Percentiles rank a stretch among this genome's conserved stretches.
These are phyloP conservation scores for Eucalyptus virginea DNA, from an alignment of 345 rosid species.

Conservation along the genomic window DNA sequence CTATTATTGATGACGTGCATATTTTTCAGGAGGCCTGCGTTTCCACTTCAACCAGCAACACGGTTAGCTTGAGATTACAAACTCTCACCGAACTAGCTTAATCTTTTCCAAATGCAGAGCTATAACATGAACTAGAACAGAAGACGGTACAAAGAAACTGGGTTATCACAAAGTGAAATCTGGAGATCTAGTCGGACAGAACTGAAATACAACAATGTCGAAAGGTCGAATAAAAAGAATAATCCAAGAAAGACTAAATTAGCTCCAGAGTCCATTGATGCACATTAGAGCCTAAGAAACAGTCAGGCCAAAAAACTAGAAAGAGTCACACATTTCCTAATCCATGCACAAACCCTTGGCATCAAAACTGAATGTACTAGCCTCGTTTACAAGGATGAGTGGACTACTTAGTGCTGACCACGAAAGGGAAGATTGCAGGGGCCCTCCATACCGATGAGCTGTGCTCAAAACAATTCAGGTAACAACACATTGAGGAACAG, in stretches of 20 bases:
- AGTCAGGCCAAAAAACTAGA: neutral
- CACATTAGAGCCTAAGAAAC: neutral
- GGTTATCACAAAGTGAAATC: neutral
- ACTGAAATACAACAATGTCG: neutral
- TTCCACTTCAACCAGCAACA: neutral
- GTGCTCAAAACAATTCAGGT: neutral
- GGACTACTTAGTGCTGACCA: neutral
- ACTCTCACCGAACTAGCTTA: neutral
- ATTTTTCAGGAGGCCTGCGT: neutral
- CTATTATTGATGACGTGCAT: neutral
- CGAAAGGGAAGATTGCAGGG: neutral
- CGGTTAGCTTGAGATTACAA: neutral
- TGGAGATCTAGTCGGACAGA: neutral
- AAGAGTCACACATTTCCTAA: neutral
- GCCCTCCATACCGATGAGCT: neutral
- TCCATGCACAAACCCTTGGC: neutral
- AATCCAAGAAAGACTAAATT: neutral
- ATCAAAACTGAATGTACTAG: neutral
- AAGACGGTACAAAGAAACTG: neutral
- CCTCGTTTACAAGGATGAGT: neutral
- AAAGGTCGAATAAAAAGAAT: neutral
- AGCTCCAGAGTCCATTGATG: neutral
- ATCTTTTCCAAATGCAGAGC: neutral
- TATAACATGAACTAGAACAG: neutral
- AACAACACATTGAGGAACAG: conserved; percentile 4